Percentiles rank a stretch among this genome's conserved stretches.
phyloP scores from a whole-genome alignment of 2,329 filamentous ascomycete genomes.

The Aureobasidium namibiae region DNA sequence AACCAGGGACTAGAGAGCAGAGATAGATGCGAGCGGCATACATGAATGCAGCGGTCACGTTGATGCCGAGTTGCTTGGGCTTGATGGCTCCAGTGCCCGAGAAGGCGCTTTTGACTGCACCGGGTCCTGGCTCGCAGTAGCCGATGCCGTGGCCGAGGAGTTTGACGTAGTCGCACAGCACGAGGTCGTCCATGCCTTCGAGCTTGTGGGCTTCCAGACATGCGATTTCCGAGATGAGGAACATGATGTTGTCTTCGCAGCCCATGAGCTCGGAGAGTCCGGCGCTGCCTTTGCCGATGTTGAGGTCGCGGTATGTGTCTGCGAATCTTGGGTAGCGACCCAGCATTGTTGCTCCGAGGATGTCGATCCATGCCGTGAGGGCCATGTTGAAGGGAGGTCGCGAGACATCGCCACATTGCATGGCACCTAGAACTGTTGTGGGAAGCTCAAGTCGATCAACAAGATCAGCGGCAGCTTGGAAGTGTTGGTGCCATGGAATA shows the following conservation, averaged over 20 bases:
- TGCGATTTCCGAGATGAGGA: slow-evolving; percentile 92
- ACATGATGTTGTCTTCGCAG: slow-evolving; percentile 96
- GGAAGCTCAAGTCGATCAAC: slow-evolving; percentile 79
- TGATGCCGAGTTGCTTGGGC: slow-evolving; percentile 74
- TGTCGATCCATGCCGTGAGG: slow-evolving; percentile 90
- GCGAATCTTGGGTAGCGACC: slow-evolving; percentile 81
- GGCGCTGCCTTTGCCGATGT: slow-evolving; percentile 56
- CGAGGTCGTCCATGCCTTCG: slow-evolving; percentile 74
- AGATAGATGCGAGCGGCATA: slow-evolving; percentile 90
- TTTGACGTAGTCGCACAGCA: slow-evolving; percentile 80
- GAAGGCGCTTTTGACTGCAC: slow-evolving; percentile 41
- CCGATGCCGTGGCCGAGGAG: slow-evolving; percentile 82
- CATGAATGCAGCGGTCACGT: slow-evolving; percentile 86
- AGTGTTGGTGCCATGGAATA: slow-evolving; percentile 95
- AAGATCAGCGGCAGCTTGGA: slow-evolving; percentile 79
- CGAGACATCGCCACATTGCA: slow-evolving; percentile 32
- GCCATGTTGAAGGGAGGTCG: slow-evolving; percentile 93
- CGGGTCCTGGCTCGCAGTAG: slow-evolving; percentile 54
- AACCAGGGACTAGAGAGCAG: slow-evolving; percentile 88
- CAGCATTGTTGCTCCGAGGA: slow-evolving; percentile 86
- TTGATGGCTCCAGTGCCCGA: slow-evolving; percentile 62
- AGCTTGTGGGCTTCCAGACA: slow-evolving; percentile 85
- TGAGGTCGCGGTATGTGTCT: slow-evolving; percentile 92
- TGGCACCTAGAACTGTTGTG: slow-evolving; percentile 46
- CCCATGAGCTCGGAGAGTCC: slow-evolving; percentile 93